Evolutionary conservation across 2,329 filamentous ascomycete genomes (phyloP), one percentile per base, ranked within the genome.

Genomic region (Emericellopsis cladophorae): DNA sequence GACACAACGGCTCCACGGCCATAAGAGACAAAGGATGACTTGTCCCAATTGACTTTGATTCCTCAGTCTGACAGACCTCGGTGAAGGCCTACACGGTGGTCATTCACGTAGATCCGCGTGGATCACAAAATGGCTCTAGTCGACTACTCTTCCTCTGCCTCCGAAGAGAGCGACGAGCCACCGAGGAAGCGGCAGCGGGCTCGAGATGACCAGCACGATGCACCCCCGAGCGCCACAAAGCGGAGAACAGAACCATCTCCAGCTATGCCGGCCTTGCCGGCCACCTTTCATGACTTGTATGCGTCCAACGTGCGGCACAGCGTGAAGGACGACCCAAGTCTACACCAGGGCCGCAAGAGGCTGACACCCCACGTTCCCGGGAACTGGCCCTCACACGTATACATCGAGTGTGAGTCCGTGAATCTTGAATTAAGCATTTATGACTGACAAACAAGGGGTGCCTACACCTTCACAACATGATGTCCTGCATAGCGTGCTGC

Each of bases 351-450:
- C 41, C 79, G 90, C 36, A 86, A 81, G 55, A 76, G 92, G 34
- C 74, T 81, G 43, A 84, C 79, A 38, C 89, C 90, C 21, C 92
- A 98, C 60, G 68, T 90, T 22, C 76, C 79, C 44, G 92, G 92
- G 45, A 86, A 88, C 58, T 98, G 92, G 92, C 87, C 90, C 2
- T 87, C 81, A 29, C 90, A 96, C 61, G 57, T 96, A 36, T 96
- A 94, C 58, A 68, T 95, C 42, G 90, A 96, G 65, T 98, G 92
- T 93, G 70, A 62, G 79, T 66, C 18, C 31, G 12, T 42, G 31
- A 9, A 8, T 36, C 14, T 31, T 51, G 54, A 40, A 55, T 44
- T 37, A 11, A 49, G 14, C 15, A 9, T 18, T 33, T 8, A 7
- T 3, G 16, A 7, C 34, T 18, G 11, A 11, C 14, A 21, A n/a